These are phyloP conservation scores for Capsicum chinense DNA, from an alignment of 257 asterid species.

Conservation along the genomic window DNA sequence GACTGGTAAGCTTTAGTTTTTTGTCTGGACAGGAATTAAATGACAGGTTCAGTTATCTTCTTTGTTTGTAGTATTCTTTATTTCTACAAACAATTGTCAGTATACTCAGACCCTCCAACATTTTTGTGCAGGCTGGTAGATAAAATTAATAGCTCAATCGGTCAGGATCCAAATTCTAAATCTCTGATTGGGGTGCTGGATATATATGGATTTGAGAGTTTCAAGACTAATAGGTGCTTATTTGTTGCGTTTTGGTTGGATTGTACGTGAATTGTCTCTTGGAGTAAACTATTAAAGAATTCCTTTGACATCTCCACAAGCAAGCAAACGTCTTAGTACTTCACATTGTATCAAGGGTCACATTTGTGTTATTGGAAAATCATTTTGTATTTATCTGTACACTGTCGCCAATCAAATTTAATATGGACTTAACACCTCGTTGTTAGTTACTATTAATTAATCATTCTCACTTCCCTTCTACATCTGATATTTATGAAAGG, in stretches of 20 bases:
- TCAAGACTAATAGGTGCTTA: conserved; percentile 70
- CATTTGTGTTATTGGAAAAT: neutral
- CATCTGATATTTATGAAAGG: conserved; percentile 8
- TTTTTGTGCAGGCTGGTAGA: conserved; percentile 57
- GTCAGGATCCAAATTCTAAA: conserved; percentile 57
- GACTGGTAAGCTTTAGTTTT: conserved; percentile 71
- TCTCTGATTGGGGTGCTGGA: conserved; percentile 60
- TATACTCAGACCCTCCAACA: conserved; percentile 2
- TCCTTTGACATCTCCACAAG: neutral
- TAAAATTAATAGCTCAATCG: conserved; percentile 53
- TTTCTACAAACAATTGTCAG: neutral
- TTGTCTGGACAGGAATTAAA: conserved; percentile 14
- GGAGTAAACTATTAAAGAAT: neutral
- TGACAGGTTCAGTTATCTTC: neutral
- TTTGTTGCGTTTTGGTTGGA: conserved; percentile 42
- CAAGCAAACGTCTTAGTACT: neutral
- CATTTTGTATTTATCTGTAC: neutral
- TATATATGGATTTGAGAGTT: conserved; percentile 63
- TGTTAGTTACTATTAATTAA: conserved; percentile 20
- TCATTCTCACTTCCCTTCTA: neutral
- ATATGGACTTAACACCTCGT: neutral
- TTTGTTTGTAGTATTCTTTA: conserved; percentile 3
- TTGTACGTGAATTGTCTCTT: conserved; percentile 30
- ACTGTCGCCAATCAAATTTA: neutral
- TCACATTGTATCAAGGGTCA: conserved; percentile 26